phyloP scores from a whole-genome alignment of 768 basidiomycete genomes.

The Mrakia frigida region DNA sequence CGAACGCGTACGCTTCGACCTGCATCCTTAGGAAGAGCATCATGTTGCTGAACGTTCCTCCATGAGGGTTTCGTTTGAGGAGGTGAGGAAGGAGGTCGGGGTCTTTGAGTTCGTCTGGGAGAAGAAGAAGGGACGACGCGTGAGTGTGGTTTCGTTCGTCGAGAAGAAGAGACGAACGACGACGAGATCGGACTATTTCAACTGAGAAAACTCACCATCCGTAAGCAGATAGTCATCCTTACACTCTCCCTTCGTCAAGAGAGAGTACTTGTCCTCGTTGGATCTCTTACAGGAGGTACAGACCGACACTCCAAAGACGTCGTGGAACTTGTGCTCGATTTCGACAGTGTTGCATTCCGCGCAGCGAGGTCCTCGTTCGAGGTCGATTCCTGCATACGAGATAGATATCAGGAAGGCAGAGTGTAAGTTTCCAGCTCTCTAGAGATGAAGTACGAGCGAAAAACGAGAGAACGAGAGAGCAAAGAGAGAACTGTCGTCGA shows the following conservation, averaged over 20 bases:
- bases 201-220: conserved; percentile 65
- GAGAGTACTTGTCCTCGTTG: conserved; percentile 83
- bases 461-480: conserved; percentile 11
- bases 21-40: conserved; percentile 84
- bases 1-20: conserved; percentile 86
- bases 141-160: not conserved
- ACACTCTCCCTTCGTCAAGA: conserved; percentile 97
- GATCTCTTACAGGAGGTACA: conserved; percentile 88
- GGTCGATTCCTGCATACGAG: conserved; percentile 60
- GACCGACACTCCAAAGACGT: conserved; percentile 73
- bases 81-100: conserved; percentile 87
- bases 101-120: conserved; percentile 83
- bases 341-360: conserved; percentile 79
- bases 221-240: conserved; percentile 96
- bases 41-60: conserved; percentile 95
- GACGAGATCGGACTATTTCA: no score
- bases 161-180: not conserved
- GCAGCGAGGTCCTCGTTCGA: conserved; percentile 72
- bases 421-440: not conserved
- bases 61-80: conserved; percentile 89
- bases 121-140: not conserved
- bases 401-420: not conserved
- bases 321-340: conserved; percentile 74
- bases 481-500: not conserved
- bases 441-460: not conserved